phyloP scores from a whole-genome alignment of 805 yeast species.

The Yamadazyma akitaensis region DNA sequence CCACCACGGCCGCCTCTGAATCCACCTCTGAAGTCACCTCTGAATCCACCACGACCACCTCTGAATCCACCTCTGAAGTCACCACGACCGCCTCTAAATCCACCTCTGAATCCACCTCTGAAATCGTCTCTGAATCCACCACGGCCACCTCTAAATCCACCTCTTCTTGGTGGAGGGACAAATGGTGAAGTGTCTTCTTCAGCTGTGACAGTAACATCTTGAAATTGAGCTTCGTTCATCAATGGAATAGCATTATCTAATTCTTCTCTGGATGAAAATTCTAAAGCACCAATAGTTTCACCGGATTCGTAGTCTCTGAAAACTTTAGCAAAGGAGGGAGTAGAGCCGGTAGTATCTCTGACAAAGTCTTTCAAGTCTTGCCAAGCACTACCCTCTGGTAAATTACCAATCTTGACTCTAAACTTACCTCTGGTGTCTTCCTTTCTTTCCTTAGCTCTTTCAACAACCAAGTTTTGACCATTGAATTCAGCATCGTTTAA shows the following conservation, averaged over 20 bases:
- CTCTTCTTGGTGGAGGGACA: conserved; percentile 48
- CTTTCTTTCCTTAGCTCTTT: conserved; percentile 53
- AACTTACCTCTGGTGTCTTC: conserved; percentile 67
- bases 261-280: conserved; percentile 65
- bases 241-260: conserved; percentile 70
- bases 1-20: conserved; percentile 38
- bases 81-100: conserved; percentile 32
- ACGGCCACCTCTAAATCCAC: conserved; percentile 18
- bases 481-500: conserved; percentile 45
- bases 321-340: conserved; percentile 59
- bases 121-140: conserved; percentile 30
- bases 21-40: conserved; percentile 31
- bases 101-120: conserved; percentile 39
- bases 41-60: conserved; percentile 29
- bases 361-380: conserved; percentile 89
- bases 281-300: conserved; percentile 49
- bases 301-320: conserved; percentile 47
- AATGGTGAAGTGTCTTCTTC: conserved; percentile 75
- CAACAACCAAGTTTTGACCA: conserved; percentile 50
- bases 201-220: conserved; percentile 65
- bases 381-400: conserved; percentile 80
- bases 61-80: conserved; percentile 33
- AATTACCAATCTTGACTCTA: conserved; percentile 65
- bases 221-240: conserved; percentile 67
- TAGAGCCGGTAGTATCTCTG: conserved; percentile 63